Evolutionary conservation across 2,329 filamentous ascomycete genomes (phyloP).

Genomic region (Fusarium kyushuense): DNA sequence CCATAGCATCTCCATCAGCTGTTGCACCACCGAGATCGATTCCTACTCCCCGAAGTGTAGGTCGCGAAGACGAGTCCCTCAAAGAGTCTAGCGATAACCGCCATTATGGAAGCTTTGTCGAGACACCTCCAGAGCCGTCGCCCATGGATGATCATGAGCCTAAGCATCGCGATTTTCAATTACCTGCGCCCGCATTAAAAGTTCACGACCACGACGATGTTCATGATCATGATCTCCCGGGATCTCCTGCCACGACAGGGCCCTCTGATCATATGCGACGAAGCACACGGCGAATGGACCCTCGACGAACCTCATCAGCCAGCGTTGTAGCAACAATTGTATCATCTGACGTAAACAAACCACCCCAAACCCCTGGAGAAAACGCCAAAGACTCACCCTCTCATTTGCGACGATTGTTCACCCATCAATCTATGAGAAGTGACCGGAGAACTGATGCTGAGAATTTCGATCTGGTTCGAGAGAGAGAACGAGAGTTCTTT

Average conservation of each 20-base stretch:
- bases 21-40: constrained; percentile 33
- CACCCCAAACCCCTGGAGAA: constrained; percentile 39
- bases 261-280: constrained; percentile 32
- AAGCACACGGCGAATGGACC: constrained; percentile 44
- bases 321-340: constrained; percentile 40
- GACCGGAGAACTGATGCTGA: constrained; percentile 57
- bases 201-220: constrained; percentile 47
- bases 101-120: constrained; percentile 67
- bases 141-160: constrained; percentile 41
- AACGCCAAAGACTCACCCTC: constrained; percentile 46
- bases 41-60: constrained; percentile 32
- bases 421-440: constrained; percentile 46
- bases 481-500: constrained; percentile 87
- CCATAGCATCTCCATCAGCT: constrained; percentile 25
- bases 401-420: constrained; percentile 53
- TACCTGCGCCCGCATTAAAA: constrained; percentile 66
- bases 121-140: constrained; percentile 53
- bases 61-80: constrained; percentile 57
- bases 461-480: constrained; percentile 72
- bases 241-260: constrained; percentile 45
- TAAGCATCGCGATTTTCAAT: constrained; percentile 58
- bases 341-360: constrained; percentile 6
- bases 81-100: constrained; percentile 55
- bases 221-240: constrained; percentile 24
- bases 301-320: constrained; percentile 55